phyloP scores from a whole-genome alignment of 1,284 basidiomycete genomes.

The Ganoderma lingzhi region DNA sequence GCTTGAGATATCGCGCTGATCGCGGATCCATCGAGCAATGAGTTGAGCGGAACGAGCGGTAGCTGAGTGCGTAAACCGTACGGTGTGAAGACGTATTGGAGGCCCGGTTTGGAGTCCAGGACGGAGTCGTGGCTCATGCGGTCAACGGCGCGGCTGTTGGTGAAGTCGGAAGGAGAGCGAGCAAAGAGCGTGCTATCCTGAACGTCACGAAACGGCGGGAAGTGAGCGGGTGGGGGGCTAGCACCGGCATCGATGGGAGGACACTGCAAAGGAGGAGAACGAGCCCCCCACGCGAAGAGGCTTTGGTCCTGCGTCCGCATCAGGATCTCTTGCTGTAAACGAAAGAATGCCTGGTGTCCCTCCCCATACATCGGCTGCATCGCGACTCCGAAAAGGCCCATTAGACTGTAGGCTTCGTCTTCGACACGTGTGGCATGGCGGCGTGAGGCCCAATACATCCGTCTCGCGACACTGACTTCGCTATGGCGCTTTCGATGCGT shows the following conservation, averaged over 20 bases:
- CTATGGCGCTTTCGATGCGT: not conserved
- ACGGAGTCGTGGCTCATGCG: not conserved
- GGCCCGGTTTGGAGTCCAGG: not conserved
- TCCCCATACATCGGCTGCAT: slow-evolving; percentile 8
- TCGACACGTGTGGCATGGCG: slow-evolving; percentile 1
- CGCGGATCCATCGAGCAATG: not conserved
- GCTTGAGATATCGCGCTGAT: not conserved
- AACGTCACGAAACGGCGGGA: not conserved
- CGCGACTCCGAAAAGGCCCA: slow-evolving; percentile 2
- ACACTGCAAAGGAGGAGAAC: not conserved
- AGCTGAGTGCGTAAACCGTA: not conserved
- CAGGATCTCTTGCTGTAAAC: slow-evolving; percentile 7
- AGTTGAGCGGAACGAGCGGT: not conserved
- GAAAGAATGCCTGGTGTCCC: slow-evolving; percentile 3
- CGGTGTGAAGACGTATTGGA: not conserved
- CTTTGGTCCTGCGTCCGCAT: not conserved
- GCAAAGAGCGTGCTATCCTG: not conserved
- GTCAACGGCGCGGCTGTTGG: not conserved
- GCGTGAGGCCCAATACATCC: slow-evolving; percentile 7
- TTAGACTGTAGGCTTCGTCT: slow-evolving; percentile 6
- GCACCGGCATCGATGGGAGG: not conserved
- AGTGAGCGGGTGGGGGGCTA: not conserved
- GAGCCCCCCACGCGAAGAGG: slow-evolving; percentile 3
- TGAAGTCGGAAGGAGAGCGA: not conserved
- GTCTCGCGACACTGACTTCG: not conserved